These are phyloP conservation scores for Oldenlandia corymbosa DNA, from an alignment of 257 asterid genomes.

Conservation along the genomic window DNA sequence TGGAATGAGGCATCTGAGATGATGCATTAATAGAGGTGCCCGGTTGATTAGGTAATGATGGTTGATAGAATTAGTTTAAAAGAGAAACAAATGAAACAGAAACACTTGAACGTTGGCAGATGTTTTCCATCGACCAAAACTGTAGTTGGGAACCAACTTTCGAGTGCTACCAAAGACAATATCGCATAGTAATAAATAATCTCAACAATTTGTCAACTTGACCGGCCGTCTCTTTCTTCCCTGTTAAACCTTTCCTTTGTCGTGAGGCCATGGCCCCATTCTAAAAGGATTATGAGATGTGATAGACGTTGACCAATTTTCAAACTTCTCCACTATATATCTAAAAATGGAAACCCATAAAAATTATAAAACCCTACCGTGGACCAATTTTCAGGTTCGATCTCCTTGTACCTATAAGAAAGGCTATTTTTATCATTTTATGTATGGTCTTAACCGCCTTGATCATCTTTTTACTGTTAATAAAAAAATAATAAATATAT, in stretches of 20 bases:
- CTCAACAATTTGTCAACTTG: neutral
- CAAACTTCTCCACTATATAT: no score
- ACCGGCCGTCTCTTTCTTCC: constrained; percentile 5
- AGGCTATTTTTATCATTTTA: no score
- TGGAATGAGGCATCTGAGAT: neutral
- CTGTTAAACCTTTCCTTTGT: constrained; percentile 31
- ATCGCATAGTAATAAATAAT: neutral
- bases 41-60: constrained; percentile 21
- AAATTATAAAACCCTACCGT: no score
- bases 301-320: no score
- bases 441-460: no score
- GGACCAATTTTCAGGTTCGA: no score
- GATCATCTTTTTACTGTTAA: no score
- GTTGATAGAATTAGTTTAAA: no score
- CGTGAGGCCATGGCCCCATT: constrained; percentile 2
- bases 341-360: no score
- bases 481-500: no score
- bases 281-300: neutral
- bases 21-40: constrained; percentile 17
- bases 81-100: constrained; percentile 1
- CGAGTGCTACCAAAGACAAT: constrained; percentile 34
- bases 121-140: constrained; percentile 13
- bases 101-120: constrained; percentile 7
- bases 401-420: no score
- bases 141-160: constrained; percentile 24